Percentiles rank a stretch among this genome's conserved stretches.
Evolutionary conservation across 2,329 filamentous ascomycete genomes (phyloP).

Genomic region (Fusarium globosum): DNA sequence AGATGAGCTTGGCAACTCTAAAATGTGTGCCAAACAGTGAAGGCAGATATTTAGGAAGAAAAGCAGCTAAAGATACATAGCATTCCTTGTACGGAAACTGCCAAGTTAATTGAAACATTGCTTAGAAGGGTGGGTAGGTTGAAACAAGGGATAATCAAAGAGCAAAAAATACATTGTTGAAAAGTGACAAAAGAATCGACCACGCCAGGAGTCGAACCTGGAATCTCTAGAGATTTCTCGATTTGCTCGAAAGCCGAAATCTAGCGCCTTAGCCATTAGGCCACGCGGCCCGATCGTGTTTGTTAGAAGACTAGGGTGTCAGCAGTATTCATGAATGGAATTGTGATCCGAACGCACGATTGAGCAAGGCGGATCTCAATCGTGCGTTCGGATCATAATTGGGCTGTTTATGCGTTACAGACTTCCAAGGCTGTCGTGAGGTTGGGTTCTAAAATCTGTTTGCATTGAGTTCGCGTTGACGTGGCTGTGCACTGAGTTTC

Average conservation of each 20-base stretch:
- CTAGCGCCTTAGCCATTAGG: slow-evolving; percentile 53
- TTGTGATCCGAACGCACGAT: not conserved
- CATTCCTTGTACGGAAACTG: no score
- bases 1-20: not conserved
- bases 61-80: not conserved
- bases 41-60: not conserved
- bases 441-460: no score
- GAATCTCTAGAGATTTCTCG: slow-evolving; percentile 48
- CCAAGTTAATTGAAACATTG: not conserved
- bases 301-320: slow-evolving; percentile 1
- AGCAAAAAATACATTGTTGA: fast-evolving
- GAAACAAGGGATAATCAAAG: not conserved
- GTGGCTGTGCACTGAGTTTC: not conserved
- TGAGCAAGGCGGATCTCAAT: not conserved
- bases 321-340: not conserved
- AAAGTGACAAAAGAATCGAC: slow-evolving; percentile 30
- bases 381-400: not conserved
- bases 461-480: not conserved
- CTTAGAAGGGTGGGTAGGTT: fast-evolving
- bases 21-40: fast-evolving
- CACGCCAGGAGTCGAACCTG: slow-evolving; percentile 53
- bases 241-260: slow-evolving; percentile 46
- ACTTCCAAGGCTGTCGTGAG: not conserved
- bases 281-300: slow-evolving; percentile 46
- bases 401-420: not conserved